A percentile compares a stretch with the other conserved stretches of the same genome.
These are phyloP conservation scores for Apiospora marii DNA, from an alignment of 2,329 filamentous ascomycete species.

Conservation along the genomic window DNA sequence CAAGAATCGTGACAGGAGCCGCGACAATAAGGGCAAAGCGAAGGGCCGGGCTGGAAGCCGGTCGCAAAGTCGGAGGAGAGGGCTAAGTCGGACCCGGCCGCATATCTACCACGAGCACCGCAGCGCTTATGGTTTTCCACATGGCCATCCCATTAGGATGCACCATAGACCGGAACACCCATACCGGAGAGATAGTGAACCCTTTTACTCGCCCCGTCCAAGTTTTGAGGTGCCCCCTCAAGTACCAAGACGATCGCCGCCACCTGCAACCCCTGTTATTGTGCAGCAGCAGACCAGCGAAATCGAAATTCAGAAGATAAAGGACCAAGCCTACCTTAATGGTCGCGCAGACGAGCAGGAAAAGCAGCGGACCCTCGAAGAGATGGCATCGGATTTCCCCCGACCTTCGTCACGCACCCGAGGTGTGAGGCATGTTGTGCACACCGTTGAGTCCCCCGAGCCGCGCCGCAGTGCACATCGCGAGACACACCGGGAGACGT, in stretches of 20 bases:
- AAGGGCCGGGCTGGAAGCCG: neutral
- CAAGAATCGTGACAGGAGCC: neutral
- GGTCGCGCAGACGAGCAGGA: slow-evolving; percentile 30
- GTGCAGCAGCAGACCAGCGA: slow-evolving; percentile 6
- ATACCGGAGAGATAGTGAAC: neutral
- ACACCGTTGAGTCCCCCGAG: neutral
- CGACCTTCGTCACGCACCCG: neutral
- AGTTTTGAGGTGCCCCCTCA: neutral
- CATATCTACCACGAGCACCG: neutral
- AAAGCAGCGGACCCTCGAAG: neutral
- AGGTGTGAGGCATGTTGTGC: neutral
- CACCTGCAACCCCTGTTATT: slow-evolving; percentile 1
- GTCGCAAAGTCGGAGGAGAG: slow-evolving; percentile 1
- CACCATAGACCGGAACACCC: neutral
- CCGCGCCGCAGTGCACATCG: neutral
- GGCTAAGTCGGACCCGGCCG: neutral
- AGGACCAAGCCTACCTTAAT: slow-evolving; percentile 33
- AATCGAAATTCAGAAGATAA: slow-evolving; percentile 30
- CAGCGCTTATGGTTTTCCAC: neutral
- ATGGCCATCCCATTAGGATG: neutral
- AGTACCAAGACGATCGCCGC: neutral
- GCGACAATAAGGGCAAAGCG: neutral
- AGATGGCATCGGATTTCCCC: neutral
- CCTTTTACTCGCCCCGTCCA: neutral
- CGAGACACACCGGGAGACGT: neutral